Evolutionary conservation across 2,329 filamentous ascomycete genomes (phyloP), one percentile per base, ranked within the genome.

Genomic region (Cercospora janseana): DNA sequence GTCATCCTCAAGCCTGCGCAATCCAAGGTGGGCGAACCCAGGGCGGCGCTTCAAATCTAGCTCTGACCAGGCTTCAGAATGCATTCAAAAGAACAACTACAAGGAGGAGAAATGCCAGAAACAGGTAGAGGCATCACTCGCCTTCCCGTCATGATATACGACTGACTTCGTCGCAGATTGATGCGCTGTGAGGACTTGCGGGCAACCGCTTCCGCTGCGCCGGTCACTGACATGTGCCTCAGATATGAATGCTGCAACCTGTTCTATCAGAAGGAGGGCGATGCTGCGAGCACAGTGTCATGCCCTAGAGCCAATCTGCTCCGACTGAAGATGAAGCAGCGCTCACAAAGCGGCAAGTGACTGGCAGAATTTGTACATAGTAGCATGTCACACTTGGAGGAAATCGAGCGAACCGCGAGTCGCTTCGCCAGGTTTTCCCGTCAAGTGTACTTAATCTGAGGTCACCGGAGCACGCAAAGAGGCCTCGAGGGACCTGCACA

Each of bases 381-480:
- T 20, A 26, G 41, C 38, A 45, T 73, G 64, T 71, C 60, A 65
- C 67, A 70, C 67, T 66, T 63, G 66, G 66, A 69, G 66, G 70
- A 66, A 59, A 67, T 70, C 72, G 69, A 64, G 63, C 56, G 68
- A 66, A 59, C 70, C 44, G 32, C 44, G 44, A 47, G 44, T 40
- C 18, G 44, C 24, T 20, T 28, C 28, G 32, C 34, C 32, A 72
- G 81, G 38, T 80, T 80, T 86, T 66, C 63, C 72, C 68, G 82
- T 54, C 56, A 58, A 49, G 78, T 76, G 75, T 72, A 72, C 76
- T 77, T 52, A 77, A 69, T 87, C 88, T 94, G 88, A 86, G 92
- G 87, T 87, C 79, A 87, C 90, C 88, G 91, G 90, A 98, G 93
- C 93, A 88, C 92, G 91, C 88, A 76, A 75, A 55, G 86, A 91